Evolutionary conservation across 352 stramenopile genomes (phyloP).

Genomic region (Globisporangium takayamanum): DNA sequence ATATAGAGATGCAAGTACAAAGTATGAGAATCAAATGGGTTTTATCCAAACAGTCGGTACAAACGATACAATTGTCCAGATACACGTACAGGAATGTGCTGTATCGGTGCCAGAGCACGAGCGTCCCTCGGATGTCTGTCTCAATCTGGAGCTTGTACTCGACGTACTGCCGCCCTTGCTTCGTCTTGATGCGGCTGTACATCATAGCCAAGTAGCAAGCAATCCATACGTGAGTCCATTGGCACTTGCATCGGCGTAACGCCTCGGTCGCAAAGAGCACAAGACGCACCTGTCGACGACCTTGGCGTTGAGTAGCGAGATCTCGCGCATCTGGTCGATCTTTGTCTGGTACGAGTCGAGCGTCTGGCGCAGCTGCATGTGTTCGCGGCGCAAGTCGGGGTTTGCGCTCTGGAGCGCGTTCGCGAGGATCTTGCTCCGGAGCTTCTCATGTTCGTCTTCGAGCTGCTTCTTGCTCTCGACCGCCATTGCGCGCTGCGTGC

Average conservation of each 20-base stretch:
- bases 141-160: slow-evolving; percentile 87
- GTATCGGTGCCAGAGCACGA: slow-evolving; percentile 87
- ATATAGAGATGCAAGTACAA: background rate
- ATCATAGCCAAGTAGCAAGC: background rate
- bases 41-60: background rate
- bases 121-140: slow-evolving; percentile 79
- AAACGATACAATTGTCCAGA: background rate
- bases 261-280: too few relatives aligned
- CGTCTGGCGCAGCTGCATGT: slow-evolving; percentile 79
- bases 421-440: slow-evolving; percentile 68
- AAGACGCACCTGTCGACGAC: slow-evolving; percentile 70
- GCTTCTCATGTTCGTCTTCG: slow-evolving; percentile 78
- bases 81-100: slow-evolving; percentile 76
- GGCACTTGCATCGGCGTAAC: background rate
- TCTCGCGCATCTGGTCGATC: slow-evolving; percentile 85
- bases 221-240: background rate
- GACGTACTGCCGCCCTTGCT: slow-evolving; percentile 81
- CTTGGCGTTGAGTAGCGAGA: slow-evolving; percentile 77
- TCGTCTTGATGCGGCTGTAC: slow-evolving; percentile 69
- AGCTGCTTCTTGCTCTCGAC: slow-evolving; percentile 66
- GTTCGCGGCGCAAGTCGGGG: slow-evolving; percentile 70
- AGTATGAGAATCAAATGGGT: background rate
- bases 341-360: slow-evolving; percentile 86
- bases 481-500: slow-evolving; percentile 38
- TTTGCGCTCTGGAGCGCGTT: slow-evolving; percentile 74